phyloP scores from a whole-genome alignment of 2,329 filamentous ascomycete genomes.

The Uncinocarpus reesii region DNA sequence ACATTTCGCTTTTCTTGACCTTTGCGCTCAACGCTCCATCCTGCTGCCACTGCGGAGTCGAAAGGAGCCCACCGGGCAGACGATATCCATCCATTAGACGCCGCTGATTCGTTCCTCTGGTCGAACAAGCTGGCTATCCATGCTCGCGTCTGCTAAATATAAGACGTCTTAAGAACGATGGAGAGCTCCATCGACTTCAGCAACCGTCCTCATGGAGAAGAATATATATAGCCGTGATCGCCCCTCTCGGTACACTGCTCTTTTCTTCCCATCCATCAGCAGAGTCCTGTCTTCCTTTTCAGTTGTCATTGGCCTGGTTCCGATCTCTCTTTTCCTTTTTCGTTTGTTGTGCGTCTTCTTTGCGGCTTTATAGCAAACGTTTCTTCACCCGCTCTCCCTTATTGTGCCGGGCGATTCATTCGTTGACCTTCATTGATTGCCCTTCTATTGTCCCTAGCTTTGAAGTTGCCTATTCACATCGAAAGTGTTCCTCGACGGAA shows the following conservation, averaged over 20 bases:
- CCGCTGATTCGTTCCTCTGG: no score
- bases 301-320: slow-evolving; percentile 4
- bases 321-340: slow-evolving; percentile 9
- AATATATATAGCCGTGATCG: slow-evolving; percentile 8
- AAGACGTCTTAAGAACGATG: not conserved
- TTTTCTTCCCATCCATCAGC: slow-evolving; percentile 6
- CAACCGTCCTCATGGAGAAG: slow-evolving; percentile 4
- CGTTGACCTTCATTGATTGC: not conserved
- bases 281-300: not conserved
- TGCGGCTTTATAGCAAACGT: slow-evolving; percentile 4
- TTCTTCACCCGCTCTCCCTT: not conserved
- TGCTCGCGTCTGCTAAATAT: no score
- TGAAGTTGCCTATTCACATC: not conserved
- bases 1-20: not conserved
- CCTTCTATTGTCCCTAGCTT: not conserved
- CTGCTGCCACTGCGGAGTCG: not conserved
- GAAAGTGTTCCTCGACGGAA: slow-evolving; percentile 6
- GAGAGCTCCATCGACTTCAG: not conserved
- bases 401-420: not conserved
- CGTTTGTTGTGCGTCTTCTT: slow-evolving; percentile 10
- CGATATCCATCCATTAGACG: no score
- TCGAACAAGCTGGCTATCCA: not conserved
- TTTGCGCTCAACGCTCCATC: not conserved
- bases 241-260: not conserved
- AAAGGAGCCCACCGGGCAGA: no score